phyloP scores from a whole-genome alignment of 2,329 filamentous ascomycete genomes.

The Elsinoe ampelina region DNA sequence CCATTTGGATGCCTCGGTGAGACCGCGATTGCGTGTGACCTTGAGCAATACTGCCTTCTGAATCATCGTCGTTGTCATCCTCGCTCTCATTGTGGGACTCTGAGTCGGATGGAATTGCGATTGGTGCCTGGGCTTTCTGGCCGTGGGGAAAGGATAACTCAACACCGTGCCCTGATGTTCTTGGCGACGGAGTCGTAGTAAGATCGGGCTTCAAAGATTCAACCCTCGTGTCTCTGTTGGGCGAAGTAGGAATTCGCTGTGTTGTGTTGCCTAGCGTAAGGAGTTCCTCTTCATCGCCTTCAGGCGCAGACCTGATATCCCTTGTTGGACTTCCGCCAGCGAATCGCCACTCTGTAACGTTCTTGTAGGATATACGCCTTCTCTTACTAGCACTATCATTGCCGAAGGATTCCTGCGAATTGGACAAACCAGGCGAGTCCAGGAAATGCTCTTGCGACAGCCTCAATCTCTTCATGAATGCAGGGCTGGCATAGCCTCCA shows the following conservation, averaged over 20 bases:
- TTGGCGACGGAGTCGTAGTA: background rate
- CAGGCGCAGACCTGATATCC: constrained; percentile 28
- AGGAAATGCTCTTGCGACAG: constrained; percentile 60
- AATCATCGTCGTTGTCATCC: background rate
- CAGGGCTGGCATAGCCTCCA: constrained; percentile 64
- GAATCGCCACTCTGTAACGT: constrained; percentile 65
- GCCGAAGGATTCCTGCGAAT: constrained; percentile 55
- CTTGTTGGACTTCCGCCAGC: constrained; percentile 63
- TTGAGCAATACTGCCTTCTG: background rate
- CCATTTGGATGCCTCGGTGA: constrained; percentile 16
- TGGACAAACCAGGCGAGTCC: constrained; percentile 53
- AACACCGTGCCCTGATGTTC: background rate
- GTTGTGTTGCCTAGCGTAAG: background rate
- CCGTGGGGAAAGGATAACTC: background rate
- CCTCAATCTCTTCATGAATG: constrained; percentile 64
- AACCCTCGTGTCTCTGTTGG: background rate
- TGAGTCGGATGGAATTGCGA: background rate
- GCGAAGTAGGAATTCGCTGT: background rate
- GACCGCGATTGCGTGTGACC: background rate
- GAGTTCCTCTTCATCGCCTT: constrained; percentile 12
- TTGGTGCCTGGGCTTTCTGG: background rate
- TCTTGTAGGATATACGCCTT: constrained; percentile 58
- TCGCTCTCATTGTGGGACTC: constrained; percentile 1
- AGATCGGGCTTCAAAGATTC: too few species aligned
- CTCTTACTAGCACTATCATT: constrained; percentile 58